Base-by-base conservation (phyloP, 2,329 filamentous ascomycete species). In the Alternaria sp. region DNA sequence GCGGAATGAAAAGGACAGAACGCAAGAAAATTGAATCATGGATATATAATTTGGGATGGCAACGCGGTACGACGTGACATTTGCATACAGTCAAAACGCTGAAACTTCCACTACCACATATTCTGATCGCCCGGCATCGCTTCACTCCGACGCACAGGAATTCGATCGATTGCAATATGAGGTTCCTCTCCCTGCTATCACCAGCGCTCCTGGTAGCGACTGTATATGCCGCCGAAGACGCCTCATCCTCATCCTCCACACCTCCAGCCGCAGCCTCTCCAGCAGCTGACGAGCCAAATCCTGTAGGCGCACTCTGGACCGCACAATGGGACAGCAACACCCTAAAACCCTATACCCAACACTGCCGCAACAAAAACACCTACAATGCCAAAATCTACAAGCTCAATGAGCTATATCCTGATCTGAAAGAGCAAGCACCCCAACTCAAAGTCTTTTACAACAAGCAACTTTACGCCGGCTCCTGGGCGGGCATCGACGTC, bases 401-500 rank as follows among this genome's bases (percentile, higher is more conserved):
- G 10, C 72, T 79, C 22, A 59, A 57, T 5, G 61, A 77, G 28
- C 68, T 79, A 16, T 79, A 78, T 60, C 76, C 76, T 0, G 61
- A 70, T 16, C 71, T 78, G 11, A 69, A 76, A 45, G 57, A 62
- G 8, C 73, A 60, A 25, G 75, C 76, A 4, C 71, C 76, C 0
- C 66, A 76, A 41, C 73, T 78, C 46, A 79, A 79, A 48, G 72
- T 77, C 41, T 79, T 79, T 62, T 79, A 78, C 65, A 68, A 74
- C 64, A 71, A 72, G 54, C 72, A 77, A 43, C 70, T 64, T 8
- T 78, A 86, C 70, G 84, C 85, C 0, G 85, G 85, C 25, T 80
- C 80, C 41, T 87, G 85, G 85, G 78, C 79, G 27, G 85, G 85
- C 36, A 73, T 83, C 25, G 85, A 87, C 66, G 79, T 78, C n/a